Conservation (phyloP, 192 early-diverging fungal genomes). For the Backusella tuberculispora region DNA sequence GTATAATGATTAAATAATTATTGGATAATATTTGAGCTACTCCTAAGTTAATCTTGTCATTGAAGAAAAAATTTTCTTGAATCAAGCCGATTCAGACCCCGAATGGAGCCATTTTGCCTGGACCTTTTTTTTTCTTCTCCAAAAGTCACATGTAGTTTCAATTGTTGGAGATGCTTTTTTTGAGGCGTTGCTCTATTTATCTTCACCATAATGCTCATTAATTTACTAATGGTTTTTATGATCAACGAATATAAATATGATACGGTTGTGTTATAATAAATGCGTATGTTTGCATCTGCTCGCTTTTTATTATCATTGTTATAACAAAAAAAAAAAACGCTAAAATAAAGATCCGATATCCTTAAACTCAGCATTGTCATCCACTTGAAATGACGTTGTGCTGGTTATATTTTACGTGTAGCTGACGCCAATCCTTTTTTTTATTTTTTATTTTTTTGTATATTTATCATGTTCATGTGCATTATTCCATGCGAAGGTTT, state of each 20-base stretch:
- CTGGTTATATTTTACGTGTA: not conserved
- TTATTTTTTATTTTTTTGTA: not conserved
- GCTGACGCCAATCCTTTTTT: not conserved
- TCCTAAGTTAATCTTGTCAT: not conserved
- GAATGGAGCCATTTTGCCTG: not conserved
- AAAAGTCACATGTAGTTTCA: conserved; percentile 9
- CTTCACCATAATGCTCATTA: not conserved
- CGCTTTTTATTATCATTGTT: not conserved
- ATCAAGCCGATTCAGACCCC: not conserved
- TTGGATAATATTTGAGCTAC: not conserved
- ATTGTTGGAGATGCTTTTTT: not conserved
- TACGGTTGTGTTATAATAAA: not conserved
- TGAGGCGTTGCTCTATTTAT: not conserved
- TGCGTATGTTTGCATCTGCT: not conserved
- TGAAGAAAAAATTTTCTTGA: not conserved
- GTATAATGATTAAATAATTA: conserved; percentile 1
- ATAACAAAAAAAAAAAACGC: not conserved
- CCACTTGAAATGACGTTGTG: not conserved
- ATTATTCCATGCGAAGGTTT: not conserved
- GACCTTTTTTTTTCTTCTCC: not conserved
- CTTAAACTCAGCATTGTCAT: not conserved
- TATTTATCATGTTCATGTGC: not conserved
- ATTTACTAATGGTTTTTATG: not conserved
- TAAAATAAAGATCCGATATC: not conserved
- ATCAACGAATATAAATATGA: not conserved